Evolutionary conservation across 306 rosid species (phyloP), one percentile per base, ranked within the genome.

Genomic region (Gillenia trifoliata): DNA sequence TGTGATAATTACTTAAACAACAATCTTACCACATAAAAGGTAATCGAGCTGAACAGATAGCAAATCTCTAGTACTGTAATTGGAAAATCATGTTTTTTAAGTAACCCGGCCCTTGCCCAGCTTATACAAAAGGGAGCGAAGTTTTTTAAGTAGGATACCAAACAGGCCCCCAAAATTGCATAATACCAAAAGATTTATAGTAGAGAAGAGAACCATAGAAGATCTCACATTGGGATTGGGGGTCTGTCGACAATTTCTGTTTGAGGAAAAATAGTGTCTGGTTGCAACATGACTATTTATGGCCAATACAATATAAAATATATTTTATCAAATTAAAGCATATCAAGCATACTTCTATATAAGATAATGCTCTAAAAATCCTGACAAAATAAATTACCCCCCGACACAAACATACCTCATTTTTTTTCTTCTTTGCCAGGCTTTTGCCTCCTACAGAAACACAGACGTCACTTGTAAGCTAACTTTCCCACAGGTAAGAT

Each of bases 381-480:
- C 41, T 8, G 22, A 60, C 10, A 28, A 26, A 16, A 5, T 26
- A 2, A 43, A 67, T 1, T 25, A 28, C 19, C 15, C 15, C 26
- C 30, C 5, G 36, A 50, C 50, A 81, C 13, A 40, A 63, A 15
- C 34, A 26, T 69, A 82, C 85, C 85, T 82, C 61, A 8, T 22
- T 2, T 36, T 74, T 70, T 65, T 64, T 54, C 57, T 56, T 73
- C 70, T 56, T 74, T 49, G 59, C 66, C 74, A 15, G 43, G 77
- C 59, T 56, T 78, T 61, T 78, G n/a, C 77, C 65, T 52, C 79
- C 85, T 82, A 40, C 71, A 78, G 33, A 72, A 72, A 20, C 28
- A 82, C 49, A 73, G 71, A 73, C 23, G 60, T 28, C 31, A 68
- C 43, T 65, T 29, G 31, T 47, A 59, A 73, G 59, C 54, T 29